Evolutionary conservation across 106 monocot genomes (phyloP).

Genomic region (Acanthochlamys bracteata): DNA sequence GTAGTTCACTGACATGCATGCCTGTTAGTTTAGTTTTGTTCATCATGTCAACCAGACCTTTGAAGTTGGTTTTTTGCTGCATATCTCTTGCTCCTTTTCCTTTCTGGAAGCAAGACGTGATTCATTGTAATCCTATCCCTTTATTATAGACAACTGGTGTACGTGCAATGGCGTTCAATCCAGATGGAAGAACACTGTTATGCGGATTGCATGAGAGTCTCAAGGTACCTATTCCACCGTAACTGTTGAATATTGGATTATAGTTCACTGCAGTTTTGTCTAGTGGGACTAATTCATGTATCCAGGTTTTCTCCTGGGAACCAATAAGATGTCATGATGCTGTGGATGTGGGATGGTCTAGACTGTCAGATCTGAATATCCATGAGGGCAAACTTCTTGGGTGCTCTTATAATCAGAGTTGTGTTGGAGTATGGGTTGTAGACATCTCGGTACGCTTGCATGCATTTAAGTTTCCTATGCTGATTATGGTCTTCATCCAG

Average conservation of each 20-base stretch:
- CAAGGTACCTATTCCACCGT: constrained; percentile 37
- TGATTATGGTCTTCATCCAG: neutral
- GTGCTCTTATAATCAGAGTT: constrained; percentile 98
- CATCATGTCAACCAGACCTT: too few relatives aligned
- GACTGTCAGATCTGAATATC: constrained; percentile 81
- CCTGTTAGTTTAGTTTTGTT: too few relatives aligned
- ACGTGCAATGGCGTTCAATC: constrained; percentile 81
- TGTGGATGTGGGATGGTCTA: constrained; percentile 98
- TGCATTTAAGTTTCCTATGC: constrained; percentile 9
- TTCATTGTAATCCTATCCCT: neutral
- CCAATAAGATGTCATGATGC: constrained; percentile 86
- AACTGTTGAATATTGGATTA: neutral
- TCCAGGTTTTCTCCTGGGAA: constrained; percentile 91
- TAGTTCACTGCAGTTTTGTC: neutral
- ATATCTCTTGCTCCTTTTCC: neutral
- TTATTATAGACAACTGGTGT: constrained; percentile 59
- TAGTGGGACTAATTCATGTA: neutral
- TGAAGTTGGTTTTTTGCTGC: too few relatives aligned
- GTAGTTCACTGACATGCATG: too few relatives aligned
- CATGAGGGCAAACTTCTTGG: constrained; percentile 98
- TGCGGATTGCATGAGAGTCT: constrained; percentile 90
- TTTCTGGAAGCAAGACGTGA: neutral
- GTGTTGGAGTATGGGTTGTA: constrained; percentile 98
- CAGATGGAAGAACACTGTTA: constrained; percentile 83
- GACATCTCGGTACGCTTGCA: constrained; percentile 70